Base-by-base conservation (phyloP, 768 basidiomycete species). In the Mycena latifolia region DNA sequence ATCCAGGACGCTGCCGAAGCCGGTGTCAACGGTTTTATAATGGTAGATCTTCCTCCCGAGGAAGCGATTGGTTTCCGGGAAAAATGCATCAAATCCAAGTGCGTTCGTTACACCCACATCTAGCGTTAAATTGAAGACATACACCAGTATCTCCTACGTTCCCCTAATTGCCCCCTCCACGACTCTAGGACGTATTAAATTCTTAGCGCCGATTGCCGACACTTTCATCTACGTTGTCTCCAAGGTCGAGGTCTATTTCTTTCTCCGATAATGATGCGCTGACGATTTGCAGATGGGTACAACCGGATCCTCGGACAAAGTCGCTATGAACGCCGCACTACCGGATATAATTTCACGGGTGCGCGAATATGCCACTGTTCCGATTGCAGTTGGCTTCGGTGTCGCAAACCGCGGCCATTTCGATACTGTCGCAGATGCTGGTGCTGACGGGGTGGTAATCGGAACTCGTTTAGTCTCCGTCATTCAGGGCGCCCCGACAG, bases 161-260 rank as follows among this genome's bases (percentile, higher is more conserved):
- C 98, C 98, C 3, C 82, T 99, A 24, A 92, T 99, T 69, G 96
- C 97, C 1, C 98, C 98, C 2, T 97, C 96, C 0, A 99, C 98
- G 0, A 90, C 92, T 31, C 82, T 93, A 48, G 82, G 88, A 55
- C 92, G 98, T 43, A 94, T 99, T 74, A 89, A 92, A 71, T 98
- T 98, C 81, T 85, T 99, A 43, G 82, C 94, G 2, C 89, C 91
- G 10, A 98, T 99, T 71, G 97, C 98, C 20, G 98, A 99, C 77
- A 90, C 92, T 3, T 99, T 99, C 84, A 95, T 99, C 68, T 99
- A 99, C 76, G 89, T 99, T 51, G 96, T 98, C n/a, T 98, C 96
- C 52, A 97, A 95, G 84, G 95, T 93, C 27, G 11, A 45, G 29
- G 11, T 72, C 41, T 22, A 27, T 25, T 55, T 47, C n/a, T 27